Evolutionary conservation across 352 stramenopile species (phyloP).

Genomic region (Globisporangium solare): DNA sequence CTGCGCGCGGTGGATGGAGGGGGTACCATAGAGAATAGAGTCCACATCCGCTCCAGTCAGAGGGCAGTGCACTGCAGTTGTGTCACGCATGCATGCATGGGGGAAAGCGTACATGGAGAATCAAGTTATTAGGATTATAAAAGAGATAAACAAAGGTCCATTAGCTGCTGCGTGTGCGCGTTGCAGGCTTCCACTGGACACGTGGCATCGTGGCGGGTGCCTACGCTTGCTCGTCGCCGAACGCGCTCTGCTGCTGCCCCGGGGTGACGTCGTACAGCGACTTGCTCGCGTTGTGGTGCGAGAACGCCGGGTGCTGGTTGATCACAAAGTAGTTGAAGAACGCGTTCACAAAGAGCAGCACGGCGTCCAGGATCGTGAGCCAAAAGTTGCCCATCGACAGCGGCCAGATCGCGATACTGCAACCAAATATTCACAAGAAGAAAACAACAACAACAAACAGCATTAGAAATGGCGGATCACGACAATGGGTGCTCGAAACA

Average conservation of each 20-base stretch:
- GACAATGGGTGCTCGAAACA: no score
- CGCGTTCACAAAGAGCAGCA: constrained; percentile 83
- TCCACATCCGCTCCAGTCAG: no score
- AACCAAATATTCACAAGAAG: no score
- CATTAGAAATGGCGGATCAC: no score
- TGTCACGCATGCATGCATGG: background rate
- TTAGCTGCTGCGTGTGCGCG: background rate
- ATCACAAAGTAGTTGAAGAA: constrained; percentile 92
- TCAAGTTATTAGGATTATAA: background rate
- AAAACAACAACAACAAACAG: no score
- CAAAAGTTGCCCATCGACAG: constrained; percentile 89
- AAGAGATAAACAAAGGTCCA: background rate
- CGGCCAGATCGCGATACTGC: constrained; percentile 85
- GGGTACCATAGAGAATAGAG: background rate
- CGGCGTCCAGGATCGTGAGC: constrained; percentile 85
- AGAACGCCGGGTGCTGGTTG: constrained; percentile 69
- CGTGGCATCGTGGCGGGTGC: background rate
- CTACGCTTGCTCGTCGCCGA: background rate
- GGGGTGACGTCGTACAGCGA: constrained; percentile 2
- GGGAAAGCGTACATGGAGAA: background rate
- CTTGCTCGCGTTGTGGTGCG: constrained; percentile 21
- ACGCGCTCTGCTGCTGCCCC: constrained; percentile 7
- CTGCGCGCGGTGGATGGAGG: no score
- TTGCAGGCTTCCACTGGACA: background rate
- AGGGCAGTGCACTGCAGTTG: no score